phyloP scores from a whole-genome alignment of 2,329 filamentous ascomycete genomes.

The Colletotrichum lupini region DNA sequence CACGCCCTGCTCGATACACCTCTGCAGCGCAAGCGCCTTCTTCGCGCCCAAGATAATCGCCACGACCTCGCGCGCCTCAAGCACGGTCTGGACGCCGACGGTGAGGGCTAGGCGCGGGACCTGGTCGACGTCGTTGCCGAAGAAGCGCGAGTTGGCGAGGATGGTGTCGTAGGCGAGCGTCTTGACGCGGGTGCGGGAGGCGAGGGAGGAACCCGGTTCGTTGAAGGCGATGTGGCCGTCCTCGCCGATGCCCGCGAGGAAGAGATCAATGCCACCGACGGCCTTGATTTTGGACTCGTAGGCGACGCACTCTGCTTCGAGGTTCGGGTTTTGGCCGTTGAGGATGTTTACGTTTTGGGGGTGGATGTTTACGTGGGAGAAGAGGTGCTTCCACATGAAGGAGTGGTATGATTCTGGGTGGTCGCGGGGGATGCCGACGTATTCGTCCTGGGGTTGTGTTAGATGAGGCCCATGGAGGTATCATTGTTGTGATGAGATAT shows the following conservation, averaged over 20 bases:
- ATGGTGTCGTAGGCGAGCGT: conserved; percentile 90
- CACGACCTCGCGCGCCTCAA: conserved; percentile 84
- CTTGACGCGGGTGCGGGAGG: conserved; percentile 84
- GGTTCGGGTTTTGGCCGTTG: conserved; percentile 81
- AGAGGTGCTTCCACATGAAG: conserved; percentile 95
- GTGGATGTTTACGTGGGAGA: conserved; percentile 84
- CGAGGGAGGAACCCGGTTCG: conserved; percentile 83
- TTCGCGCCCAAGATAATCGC: conserved; percentile 85
- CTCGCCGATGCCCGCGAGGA: conserved; percentile 85
- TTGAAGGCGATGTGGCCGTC: conserved; percentile 94
- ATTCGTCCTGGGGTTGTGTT: conserved; percentile 73
- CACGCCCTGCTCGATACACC: conserved; percentile 82
- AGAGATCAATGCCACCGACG: conserved; percentile 84
- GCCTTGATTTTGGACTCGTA: conserved; percentile 83
- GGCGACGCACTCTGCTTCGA: conserved; percentile 79
- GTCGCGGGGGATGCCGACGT: conserved; percentile 84
- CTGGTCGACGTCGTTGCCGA: conserved; percentile 76
- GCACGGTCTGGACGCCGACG: conserved; percentile 84
- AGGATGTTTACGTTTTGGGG: conserved; percentile 88
- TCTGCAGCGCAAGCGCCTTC: conserved; percentile 83
- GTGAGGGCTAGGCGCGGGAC: conserved; percentile 87
- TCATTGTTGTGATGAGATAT: not conserved
- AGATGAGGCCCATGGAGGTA: conserved; percentile 22
- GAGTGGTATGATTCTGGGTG: conserved; percentile 89
- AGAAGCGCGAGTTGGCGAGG: conserved; percentile 86